phyloP scores from a whole-genome alignment of 1,139 yeast species.

The Blastobotrys petasosporus region DNA sequence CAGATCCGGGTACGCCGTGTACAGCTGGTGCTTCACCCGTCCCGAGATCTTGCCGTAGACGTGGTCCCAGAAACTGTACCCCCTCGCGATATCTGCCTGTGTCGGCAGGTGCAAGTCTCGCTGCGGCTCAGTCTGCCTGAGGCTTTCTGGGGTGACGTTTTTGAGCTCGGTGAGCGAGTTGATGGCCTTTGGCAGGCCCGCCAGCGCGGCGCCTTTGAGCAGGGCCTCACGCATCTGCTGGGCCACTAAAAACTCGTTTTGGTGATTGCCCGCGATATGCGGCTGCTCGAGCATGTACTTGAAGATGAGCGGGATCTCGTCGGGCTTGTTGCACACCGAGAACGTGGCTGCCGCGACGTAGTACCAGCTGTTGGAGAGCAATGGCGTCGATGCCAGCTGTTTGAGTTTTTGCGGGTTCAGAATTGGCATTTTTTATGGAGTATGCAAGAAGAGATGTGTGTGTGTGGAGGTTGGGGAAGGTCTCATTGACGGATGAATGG shows the following conservation, averaged over 20 bases:
- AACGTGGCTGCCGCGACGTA: conserved; percentile 74
- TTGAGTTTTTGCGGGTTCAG: conserved; percentile 61
- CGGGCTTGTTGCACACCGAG: conserved; percentile 75
- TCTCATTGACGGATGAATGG: no score
- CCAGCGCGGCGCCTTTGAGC: conserved; percentile 68
- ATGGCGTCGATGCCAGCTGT: conserved; percentile 47
- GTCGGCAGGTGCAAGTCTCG: conserved; percentile 20
- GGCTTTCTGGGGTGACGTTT: conserved; percentile 53
- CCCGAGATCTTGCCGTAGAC: conserved; percentile 70
- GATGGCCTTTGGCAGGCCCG: conserved; percentile 80
- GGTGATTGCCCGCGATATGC: conserved; percentile 4
- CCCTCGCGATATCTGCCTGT: conserved; percentile 37
- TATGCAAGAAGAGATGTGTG: neutral
- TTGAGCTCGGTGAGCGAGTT: conserved; percentile 66
- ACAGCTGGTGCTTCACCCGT: conserved; percentile 62
- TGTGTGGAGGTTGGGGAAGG: neutral
- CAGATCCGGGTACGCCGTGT: conserved; percentile 75
- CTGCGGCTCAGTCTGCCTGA: conserved; percentile 33
- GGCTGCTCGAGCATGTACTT: conserved; percentile 60
- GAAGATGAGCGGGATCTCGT: conserved; percentile 68
- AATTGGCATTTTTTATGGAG: conserved; percentile 21
- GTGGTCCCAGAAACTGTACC: conserved; percentile 64
- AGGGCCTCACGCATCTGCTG: conserved; percentile 67
- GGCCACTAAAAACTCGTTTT: conserved; percentile 36
- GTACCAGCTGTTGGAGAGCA: conserved; percentile 61